These are phyloP conservation scores for Lunasporangiospora selenospora DNA, from an alignment of 192 early-diverging fungal species.

Conservation along the genomic window DNA sequence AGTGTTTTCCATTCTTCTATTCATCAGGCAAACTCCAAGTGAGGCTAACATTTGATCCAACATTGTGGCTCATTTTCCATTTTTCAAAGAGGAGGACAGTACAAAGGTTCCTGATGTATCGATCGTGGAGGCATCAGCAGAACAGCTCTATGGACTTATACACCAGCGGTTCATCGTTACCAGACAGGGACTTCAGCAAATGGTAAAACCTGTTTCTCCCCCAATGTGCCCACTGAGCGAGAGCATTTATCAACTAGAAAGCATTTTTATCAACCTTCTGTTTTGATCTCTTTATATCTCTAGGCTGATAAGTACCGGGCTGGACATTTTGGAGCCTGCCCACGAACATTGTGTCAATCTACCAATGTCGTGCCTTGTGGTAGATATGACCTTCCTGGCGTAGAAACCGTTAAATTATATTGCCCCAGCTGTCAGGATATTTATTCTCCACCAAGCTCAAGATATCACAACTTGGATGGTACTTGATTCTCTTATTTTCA, in stretches of 20 bases:
- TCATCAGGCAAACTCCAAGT: neutral
- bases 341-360: slow-evolving; percentile 71
- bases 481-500: slow-evolving; percentile 11
- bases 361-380: slow-evolving; percentile 74
- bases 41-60: neutral
- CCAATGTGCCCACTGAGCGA: no score
- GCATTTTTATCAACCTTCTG: neutral
- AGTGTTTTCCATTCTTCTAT: neutral
- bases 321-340: slow-evolving; percentile 82
- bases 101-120: slow-evolving; percentile 73
- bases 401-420: slow-evolving; percentile 76
- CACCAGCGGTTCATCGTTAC: slow-evolving; percentile 94
- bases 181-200: slow-evolving; percentile 81
- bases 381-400: slow-evolving; percentile 68
- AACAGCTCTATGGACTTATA: slow-evolving; percentile 93
- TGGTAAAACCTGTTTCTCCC: slow-evolving; percentile 56
- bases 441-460: slow-evolving; percentile 74
- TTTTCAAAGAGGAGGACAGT: slow-evolving; percentile 53
- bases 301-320: slow-evolving; percentile 75
- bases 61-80: neutral
- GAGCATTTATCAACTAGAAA: slow-evolving; percentile 56
- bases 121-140: slow-evolving; percentile 84
- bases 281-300: neutral
- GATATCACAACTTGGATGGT: slow-evolving; percentile 75
- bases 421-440: slow-evolving; percentile 85